Evolutionary conservation across 2,329 filamentous ascomycete genomes (phyloP), one percentile per base, ranked within the genome.

Genomic region (Penicillium olsonii): DNA sequence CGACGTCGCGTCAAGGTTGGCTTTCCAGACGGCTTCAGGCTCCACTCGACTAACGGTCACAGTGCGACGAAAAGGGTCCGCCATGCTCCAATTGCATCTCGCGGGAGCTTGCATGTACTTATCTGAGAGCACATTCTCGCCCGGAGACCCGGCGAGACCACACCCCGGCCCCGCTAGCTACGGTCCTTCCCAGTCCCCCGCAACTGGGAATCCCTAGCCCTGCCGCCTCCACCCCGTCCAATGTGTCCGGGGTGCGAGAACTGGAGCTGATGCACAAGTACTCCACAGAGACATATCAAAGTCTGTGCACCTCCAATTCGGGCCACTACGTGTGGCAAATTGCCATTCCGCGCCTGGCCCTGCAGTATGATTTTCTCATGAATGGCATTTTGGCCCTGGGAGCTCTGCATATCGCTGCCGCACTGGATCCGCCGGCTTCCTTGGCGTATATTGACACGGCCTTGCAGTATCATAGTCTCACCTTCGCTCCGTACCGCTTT

Each of bases 241-340:
- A 49, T 15, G 50, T 52, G 33, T 60, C 62, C 19, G 54, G 57
- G 10, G 55, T 68, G 11, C 64, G 66, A 3, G 77, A 79, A 48
- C 67, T 81, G 8, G 77, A 80, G 50, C 59, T 81, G 37, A 78
- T 81, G 75, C 77, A 80, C 53, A 74, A 74, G 22, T 81, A 75
- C 69, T 72, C 76, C 2, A 78, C 73, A 0, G 69, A 68, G 15
- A 79, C 76, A 0, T 80, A 71, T 54, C 67, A 67, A 18, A 73
- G 70, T 31, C 68, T 78, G 12, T 68, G 61, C 42, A 68, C 63
- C n/a, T 54, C 64, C 11, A 45, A 60, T 2, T 55, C 62, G 0
- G 65, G 68, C 31, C 62, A 68, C 37, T 56, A 68, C 24, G 64
- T 67, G 8, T 75, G 72, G 72, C 69, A 73, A 48, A 63, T 69